These are phyloP conservation scores for Ophiorrhiza pumila DNA, from an alignment of 257 asterid species.

Conservation along the genomic window DNA sequence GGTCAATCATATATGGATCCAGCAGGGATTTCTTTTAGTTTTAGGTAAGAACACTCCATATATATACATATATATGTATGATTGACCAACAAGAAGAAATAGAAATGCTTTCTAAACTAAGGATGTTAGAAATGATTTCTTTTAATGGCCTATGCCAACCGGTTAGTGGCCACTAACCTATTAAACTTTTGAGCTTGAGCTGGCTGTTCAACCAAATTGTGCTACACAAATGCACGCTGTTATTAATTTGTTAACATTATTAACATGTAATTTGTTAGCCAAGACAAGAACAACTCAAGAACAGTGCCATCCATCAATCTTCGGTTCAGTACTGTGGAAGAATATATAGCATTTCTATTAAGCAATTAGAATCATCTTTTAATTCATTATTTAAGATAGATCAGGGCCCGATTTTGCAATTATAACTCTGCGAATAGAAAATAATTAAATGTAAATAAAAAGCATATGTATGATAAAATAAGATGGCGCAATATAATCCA, in stretches of 20 bases:
- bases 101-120: conserved; percentile 3
- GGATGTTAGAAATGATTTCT: not conserved
- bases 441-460: too few relatives aligned
- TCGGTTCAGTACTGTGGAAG: not conserved
- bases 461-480: too few relatives aligned
- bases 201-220: conserved; percentile 8
- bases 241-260: too few relatives aligned
- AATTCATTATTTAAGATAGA: too few relatives aligned
- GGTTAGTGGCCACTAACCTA: not conserved
- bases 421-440: too few relatives aligned
- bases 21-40: not conserved
- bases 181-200: conserved; percentile 4
- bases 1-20: conserved; percentile 8
- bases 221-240: not conserved
- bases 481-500: too few relatives aligned
- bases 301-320: not conserved
- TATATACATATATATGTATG: too few relatives aligned
- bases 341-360: too few relatives aligned
- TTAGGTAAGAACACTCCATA: too few relatives aligned
- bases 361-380: not conserved
- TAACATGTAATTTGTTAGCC: not conserved
- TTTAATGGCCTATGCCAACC: conserved; percentile 6
- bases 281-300: not conserved
- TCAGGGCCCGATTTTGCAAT: too few relatives aligned
- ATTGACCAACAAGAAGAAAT: too few relatives aligned